Evolutionary conservation across 2,329 filamentous ascomycete genomes (phyloP), one percentile per base, ranked within the genome.

Genomic region (Fusarium sp.): DNA sequence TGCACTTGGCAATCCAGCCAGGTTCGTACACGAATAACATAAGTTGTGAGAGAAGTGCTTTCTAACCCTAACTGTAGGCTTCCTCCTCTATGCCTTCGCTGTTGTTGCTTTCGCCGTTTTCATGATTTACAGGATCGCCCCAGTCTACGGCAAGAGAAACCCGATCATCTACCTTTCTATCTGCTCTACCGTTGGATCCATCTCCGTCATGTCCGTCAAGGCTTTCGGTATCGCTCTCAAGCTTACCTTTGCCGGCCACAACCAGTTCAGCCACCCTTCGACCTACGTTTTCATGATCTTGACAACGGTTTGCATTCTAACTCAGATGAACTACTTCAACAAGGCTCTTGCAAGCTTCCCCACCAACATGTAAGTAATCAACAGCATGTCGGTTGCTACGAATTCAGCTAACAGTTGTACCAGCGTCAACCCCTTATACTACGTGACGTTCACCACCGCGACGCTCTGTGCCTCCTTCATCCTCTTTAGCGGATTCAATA

Each of bases 241-340:
- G 82, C 89, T 99, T 75, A 98, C 95, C 0, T 88, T 99, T 71
- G 89, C 87, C 47, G 96, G 95, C 54, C 91, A 96, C 80, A 99
- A 99, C 80, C 96, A 99, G 79, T 97, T 99, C 79, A 89, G 88
- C 7, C 93, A 97, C 73, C 93, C 96, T 3, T 97, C 94, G 49
- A 99, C 96, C 62, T 99, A 99, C 75, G 94, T 97, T 67, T 99
- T 99, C 78, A 90, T 95, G 80, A 97, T 99, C 70, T 88, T 98
- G 69, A 96, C 94, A 0, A 85, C 86, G 4, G 93, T 97, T 68
- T 99, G 96, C 83, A 98, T 99, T 76, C 80, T 99, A 71, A 97
- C 94, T 10, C 96, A 99, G 84, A 98, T 99, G 96, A 99, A 99
- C 81, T 99, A 99, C 81, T 97, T 99, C 82, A 99, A 99, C 85